phyloP scores from a whole-genome alignment of 108 stramenopile genomes.

The Cyclostephanos invisitatus region DNA sequence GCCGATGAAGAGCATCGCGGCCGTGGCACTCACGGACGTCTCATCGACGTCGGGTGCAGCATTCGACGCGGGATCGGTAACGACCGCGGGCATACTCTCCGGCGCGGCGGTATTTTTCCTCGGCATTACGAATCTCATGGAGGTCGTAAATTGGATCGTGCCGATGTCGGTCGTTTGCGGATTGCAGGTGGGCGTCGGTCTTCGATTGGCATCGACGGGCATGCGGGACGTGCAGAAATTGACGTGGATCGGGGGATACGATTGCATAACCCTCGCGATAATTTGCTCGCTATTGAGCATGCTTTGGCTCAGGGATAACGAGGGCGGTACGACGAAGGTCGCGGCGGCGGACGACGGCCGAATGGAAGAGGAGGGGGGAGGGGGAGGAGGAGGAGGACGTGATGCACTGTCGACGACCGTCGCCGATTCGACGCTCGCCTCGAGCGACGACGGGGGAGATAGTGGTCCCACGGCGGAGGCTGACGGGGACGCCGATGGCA shows the following conservation, averaged over 20 bases:
- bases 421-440: constrained; percentile 2
- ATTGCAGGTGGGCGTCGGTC: constrained; percentile 82
- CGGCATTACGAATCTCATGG: constrained; percentile 65
- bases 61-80: constrained; percentile 57
- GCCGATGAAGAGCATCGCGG: constrained; percentile 88
- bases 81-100: constrained; percentile 73
- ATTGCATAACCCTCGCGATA: constrained; percentile 61
- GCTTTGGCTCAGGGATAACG: constrained; percentile 48
- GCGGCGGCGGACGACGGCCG: not conserved
- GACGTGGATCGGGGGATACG: constrained; percentile 53
- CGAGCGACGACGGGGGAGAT: not conserved
- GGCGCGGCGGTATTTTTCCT: constrained; percentile 61
- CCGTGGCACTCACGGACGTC: constrained; percentile 60
- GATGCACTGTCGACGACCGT: not conserved
- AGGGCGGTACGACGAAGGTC: not conserved
- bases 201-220: constrained; percentile 62
- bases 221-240: constrained; percentile 60
- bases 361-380: not conserved
- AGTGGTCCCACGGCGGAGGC: not conserved
- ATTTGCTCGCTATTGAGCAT: constrained; percentile 43
- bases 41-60: constrained; percentile 7
- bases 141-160: constrained; percentile 71
- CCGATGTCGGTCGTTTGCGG: constrained; percentile 72
- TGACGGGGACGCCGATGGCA: constrained; percentile 6
- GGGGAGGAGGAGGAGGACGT: not conserved